Evolutionary conservation across 176 grass and related monocot genomes (phyloP).

Genomic region (Coix lacrymajobi): DNA sequence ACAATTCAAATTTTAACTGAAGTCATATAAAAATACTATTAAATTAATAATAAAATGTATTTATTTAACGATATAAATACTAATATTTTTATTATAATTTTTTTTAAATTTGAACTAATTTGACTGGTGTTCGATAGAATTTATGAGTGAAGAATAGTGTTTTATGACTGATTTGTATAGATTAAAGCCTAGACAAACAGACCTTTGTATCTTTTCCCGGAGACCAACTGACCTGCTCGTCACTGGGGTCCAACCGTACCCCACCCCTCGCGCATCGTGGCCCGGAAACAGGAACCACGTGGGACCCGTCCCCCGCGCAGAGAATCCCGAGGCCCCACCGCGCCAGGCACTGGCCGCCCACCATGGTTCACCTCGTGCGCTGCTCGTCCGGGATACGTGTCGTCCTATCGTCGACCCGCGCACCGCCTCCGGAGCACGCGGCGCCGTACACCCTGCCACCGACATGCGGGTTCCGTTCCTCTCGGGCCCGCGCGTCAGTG

Average conservation of each 20-base stretch:
- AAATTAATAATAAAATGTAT: too few species aligned
- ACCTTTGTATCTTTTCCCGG: background rate
- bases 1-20: too few species aligned
- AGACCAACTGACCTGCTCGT: background rate
- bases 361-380: constrained; percentile 21
- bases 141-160: too few species aligned
- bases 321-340: constrained; percentile 33
- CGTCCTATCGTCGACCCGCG: background rate
- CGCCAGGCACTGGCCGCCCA: background rate
- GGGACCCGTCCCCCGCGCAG: background rate
- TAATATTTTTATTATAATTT: too few species aligned
- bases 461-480: rapidly evolving
- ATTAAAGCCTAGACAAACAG: too few species aligned
- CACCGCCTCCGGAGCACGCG: background rate
- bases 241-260: background rate
- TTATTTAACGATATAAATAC: too few species aligned
- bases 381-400: constrained; percentile 7
- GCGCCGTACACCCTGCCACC: rapidly evolving
- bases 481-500: background rate
- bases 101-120: too few species aligned
- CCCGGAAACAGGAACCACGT: background rate
- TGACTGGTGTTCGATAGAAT: too few species aligned
- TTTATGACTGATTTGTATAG: too few species aligned
- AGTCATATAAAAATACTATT: too few species aligned
- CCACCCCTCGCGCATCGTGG: background rate